Conservation (phyloP, 2,329 filamentous ascomycete genomes). For the Sclerotinia spermophila region DNA sequence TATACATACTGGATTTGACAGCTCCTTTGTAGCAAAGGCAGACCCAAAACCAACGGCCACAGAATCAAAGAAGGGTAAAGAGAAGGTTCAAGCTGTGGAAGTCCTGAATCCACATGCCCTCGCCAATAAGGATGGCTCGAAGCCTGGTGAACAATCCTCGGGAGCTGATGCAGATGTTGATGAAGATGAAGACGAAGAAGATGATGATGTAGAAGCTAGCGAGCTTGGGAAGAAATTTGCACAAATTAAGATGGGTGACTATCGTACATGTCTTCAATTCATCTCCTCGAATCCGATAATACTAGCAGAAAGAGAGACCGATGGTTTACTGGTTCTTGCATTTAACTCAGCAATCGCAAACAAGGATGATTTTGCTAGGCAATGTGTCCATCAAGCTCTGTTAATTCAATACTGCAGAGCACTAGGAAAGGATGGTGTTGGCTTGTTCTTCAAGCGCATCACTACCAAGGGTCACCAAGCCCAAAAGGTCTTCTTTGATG, state of each 20-base stretch:
- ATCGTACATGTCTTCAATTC: conserved; percentile 69
- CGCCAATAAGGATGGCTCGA: conserved; percentile 43
- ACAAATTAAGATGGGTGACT: conserved; percentile 71
- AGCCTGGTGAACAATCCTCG: conserved; percentile 44
- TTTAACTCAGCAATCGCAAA: conserved; percentile 83
- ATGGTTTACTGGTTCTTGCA: conserved; percentile 84
- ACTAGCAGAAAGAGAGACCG: conserved; percentile 79
- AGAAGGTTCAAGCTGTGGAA: conserved; percentile 57
- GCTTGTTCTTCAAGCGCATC: conserved; percentile 94
- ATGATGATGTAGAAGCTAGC: conserved; percentile 72
- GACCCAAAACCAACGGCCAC: conserved; percentile 33
- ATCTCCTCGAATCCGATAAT: conserved; percentile 75
- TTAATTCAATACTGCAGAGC: conserved; percentile 93
- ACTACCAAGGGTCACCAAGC: conserved; percentile 87
- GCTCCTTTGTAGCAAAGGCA: conserved; percentile 71
- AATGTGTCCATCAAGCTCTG: conserved; percentile 90
- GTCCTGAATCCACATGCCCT: conserved; percentile 65
- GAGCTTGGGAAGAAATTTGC: conserved; percentile 77
- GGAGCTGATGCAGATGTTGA: conserved; percentile 63
- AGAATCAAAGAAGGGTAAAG: conserved; percentile 35
- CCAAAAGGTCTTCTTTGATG: conserved; percentile 84
- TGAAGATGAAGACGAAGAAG: conserved; percentile 60
- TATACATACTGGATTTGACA: conserved; percentile 86
- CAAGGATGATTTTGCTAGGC: conserved; percentile 70
- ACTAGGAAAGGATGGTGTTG: conserved; percentile 81